Percentiles rank a stretch among this genome's conserved stretches.
These are phyloP conservation scores for Osmanthus fragrans DNA, from an alignment of 257 asterid species.

Conservation along the genomic window DNA sequence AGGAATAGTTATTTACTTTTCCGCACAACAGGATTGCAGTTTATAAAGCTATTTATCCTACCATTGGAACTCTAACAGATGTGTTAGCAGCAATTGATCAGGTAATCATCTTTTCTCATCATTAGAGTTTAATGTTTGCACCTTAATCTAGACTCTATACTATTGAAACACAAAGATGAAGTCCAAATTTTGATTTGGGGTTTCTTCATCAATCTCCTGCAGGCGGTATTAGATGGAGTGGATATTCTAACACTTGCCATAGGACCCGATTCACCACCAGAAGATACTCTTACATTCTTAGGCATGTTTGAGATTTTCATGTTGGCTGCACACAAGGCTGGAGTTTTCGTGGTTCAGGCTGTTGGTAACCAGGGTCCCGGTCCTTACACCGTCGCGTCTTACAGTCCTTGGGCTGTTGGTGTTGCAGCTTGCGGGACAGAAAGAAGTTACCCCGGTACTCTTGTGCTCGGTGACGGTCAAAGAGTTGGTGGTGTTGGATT, in stretches of 20 bases:
- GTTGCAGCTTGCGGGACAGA: slow-evolving; percentile 77
- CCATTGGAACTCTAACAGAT: slow-evolving; percentile 74
- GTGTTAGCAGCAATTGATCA: slow-evolving; percentile 95
- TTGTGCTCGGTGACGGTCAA: slow-evolving; percentile 72
- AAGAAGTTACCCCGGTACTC: slow-evolving; percentile 76
- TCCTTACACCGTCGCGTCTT: slow-evolving; percentile 73
- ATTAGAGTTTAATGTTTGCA: neutral
- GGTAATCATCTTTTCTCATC: slow-evolving; percentile 39
- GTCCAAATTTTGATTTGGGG: neutral
- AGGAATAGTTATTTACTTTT: neutral
- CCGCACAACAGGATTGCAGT: slow-evolving; percentile 66
- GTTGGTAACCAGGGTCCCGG: slow-evolving; percentile 86
- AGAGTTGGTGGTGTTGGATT: slow-evolving; percentile 70
- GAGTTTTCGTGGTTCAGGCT: slow-evolving; percentile 77
- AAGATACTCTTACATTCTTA: slow-evolving; percentile 67
- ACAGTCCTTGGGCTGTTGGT: slow-evolving; percentile 83
- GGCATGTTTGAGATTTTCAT: slow-evolving; percentile 78
- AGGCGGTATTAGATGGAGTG: slow-evolving; percentile 87
- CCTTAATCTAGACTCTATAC: neutral
- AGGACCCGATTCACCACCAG: slow-evolving; percentile 85
- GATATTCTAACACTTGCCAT: slow-evolving; percentile 75
- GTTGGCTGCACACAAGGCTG: slow-evolving; percentile 82
- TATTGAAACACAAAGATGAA: neutral
- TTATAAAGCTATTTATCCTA: slow-evolving; percentile 89
- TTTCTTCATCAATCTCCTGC: slow-evolving; percentile 27